These are phyloP conservation scores for Vicia villosa DNA, from an alignment of 306 rosid species.

Conservation along the genomic window DNA sequence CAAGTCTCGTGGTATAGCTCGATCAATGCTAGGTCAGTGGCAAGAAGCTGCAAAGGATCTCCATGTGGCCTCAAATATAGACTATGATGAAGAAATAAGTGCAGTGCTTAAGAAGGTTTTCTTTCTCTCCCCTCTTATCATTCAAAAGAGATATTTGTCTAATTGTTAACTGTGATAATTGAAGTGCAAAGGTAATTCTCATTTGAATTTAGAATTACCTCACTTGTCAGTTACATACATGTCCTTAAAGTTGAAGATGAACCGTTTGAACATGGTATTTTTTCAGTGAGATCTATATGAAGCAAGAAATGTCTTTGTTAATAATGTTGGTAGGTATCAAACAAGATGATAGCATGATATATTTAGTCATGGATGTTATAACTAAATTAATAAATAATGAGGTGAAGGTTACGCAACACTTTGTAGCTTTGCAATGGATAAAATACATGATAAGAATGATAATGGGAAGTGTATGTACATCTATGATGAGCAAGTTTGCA, in stretches of 20 bases:
- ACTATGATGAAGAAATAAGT: constrained; percentile 82
- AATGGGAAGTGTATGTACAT: not conserved
- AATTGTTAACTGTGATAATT: not conserved
- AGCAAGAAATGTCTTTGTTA: not conserved
- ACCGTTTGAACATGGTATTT: not conserved
- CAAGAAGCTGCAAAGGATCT: constrained; percentile 92
- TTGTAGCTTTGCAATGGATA: not conserved
- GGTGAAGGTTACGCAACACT: not conserved
- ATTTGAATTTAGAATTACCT: not conserved
- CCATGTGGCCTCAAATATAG: constrained; percentile 80
- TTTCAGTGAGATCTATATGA: not conserved
- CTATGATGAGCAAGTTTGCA: not conserved
- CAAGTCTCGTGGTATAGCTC: constrained; percentile 87
- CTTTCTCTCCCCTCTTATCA: constrained; percentile 21
- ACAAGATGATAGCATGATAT: not conserved
- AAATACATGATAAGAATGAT: not conserved
- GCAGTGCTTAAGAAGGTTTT: constrained; percentile 83
- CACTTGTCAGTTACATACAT: not conserved
- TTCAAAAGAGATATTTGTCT: not conserved
- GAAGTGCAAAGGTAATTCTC: not conserved
- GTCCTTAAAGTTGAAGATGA: not conserved
- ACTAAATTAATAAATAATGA: constrained; percentile 8
- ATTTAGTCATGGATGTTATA: constrained; percentile 4
- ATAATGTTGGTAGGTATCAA: not conserved
- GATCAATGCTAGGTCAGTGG: constrained; percentile 85